Percentiles rank a stretch among this genome's conserved stretches.
These are phyloP conservation scores for Metschnikowia borealis DNA, from an alignment of 805 yeast species.

Conservation along the genomic window DNA sequence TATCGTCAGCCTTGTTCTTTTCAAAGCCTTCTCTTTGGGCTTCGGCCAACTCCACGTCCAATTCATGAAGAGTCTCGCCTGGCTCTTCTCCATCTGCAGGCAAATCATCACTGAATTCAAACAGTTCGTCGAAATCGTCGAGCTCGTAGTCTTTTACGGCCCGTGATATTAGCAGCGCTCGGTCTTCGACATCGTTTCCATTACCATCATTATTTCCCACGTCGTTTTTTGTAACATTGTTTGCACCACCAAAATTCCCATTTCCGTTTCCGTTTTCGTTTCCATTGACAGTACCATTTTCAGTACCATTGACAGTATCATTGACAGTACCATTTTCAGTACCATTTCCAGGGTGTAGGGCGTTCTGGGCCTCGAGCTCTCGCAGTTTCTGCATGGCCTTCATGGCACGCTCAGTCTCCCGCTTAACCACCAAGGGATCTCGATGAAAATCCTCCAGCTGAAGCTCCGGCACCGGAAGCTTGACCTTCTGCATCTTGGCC, in stretches of 20 bases:
- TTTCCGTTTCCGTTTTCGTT: not conserved
- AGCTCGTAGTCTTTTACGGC: constrained; percentile 14
- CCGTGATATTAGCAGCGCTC: not conserved
- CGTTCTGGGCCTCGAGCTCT: not conserved
- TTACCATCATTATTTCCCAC: not conserved
- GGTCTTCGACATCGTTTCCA: not conserved
- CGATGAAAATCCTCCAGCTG: constrained; percentile 32
- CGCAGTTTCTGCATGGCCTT: constrained; percentile 2
- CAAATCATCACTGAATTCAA: constrained; percentile 38
- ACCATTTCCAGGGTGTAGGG: not conserved
- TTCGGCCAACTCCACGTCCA: constrained; percentile 1
- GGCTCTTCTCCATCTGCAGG: constrained; percentile 18
- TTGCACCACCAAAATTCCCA: not conserved
- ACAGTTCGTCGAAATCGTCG: constrained; percentile 40
- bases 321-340: not conserved
- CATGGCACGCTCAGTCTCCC: constrained; percentile 21
- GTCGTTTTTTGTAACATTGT: not conserved
- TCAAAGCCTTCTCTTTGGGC: not conserved
- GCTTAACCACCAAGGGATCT: constrained; percentile 31
- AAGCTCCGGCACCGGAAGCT: constrained; percentile 25
- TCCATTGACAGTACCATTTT: not conserved
- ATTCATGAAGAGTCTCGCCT: constrained; percentile 8
- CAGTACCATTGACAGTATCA: not conserved
- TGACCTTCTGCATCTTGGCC: constrained; percentile 44
- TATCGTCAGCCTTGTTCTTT: not conserved